Base-by-base conservation (phyloP, 2,329 filamentous ascomycete species). In the Aspergillus viridinutans region DNA sequence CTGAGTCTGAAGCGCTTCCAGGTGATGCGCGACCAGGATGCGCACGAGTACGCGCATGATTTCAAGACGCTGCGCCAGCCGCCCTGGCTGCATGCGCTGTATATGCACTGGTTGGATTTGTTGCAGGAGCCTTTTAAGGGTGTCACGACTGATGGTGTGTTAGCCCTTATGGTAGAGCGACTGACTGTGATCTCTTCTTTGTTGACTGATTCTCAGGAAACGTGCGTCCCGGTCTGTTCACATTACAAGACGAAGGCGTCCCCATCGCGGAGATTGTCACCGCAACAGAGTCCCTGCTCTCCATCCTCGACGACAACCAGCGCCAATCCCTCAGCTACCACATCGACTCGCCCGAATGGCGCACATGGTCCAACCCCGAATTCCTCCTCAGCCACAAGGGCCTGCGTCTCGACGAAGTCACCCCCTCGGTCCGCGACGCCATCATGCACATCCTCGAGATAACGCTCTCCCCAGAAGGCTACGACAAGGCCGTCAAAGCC, bases 281-380 rank as follows among this genome's bases (percentile, higher is more conserved):
- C 0, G 78, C 83, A 0, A 77, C 83, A 0, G 69, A 81, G 2
- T 55, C 67, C 0, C 68, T 88, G 1, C 66, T 86, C 0, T 60
- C 65, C 1, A 69, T 75, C 2, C 72, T 89, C 17, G 74, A 77
- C 17, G 70, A 77, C 0, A 73, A 77, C 9, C 81, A 89, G 64
- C 76, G 72, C 49, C 60, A 76, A 20, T 75, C 75, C 28, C 68
- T 86, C 0, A 72, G 72, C 35, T 83, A 87, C 64, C 85, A 88
- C 66, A 80, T 91, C 61, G 85, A 90, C 73, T 85, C 85, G 1
- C 83, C 83, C 1, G 85, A 90, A 67, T 91, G 88, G 87, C 83
- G 88, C 50, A 84, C 86, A 10, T 85, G 83, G 83, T 83, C 80
- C 6, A 92, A 92, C 68, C 89, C 89, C 0, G 89, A 92, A 68